Base-by-base conservation (phyloP, 2,329 filamentous ascomycete genomes). In the Aureobasidium sp. region DNA sequence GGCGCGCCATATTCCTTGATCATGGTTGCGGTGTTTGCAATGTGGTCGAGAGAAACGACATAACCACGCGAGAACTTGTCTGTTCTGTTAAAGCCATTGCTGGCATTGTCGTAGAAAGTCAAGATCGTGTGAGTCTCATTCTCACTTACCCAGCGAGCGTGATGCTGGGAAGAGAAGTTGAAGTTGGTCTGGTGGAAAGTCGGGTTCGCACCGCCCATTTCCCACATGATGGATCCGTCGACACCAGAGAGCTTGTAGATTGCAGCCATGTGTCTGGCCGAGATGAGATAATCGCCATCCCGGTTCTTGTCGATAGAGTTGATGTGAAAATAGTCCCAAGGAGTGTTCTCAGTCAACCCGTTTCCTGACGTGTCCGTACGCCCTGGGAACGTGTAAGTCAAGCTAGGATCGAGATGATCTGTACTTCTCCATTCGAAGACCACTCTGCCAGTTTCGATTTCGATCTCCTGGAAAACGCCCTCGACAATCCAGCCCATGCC, bases 381-480 rank as follows among this genome's bases (percentile, higher is more conserved):
- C 27, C 70, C 71, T 6, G 79, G 77, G 62, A 73, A 72, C 39
- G 78, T 81, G 71, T 78, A 72, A 69, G 69, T 74, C 74, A 80
- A 77, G 44, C 77, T 74, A 1, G 80, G 81, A 47, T 77, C 74
- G n/a, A 84, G 74, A 69, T 85, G 80, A 62, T 84, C 81, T 11
- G 85, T 71, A 65, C 79, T 81, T 34, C 76, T 77, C 84, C 83
- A 86, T 66, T 86, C 82, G 65, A 85, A 86, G 12, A 85, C 64
- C 3, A 86, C 70, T 44, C 79, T 74, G 2, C 82, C 82, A 2
- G 80, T 84, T 27, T 79, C 75, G 45, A 83, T 80, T 62, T 84
- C 78, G 36, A 83, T 73, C 69, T 83, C 81, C 67, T 82, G 80
- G 64, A 82, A 82, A 2, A 81, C 73, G 60, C 79, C 79, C 68